phyloP scores from a whole-genome alignment of 108 stramenopile genomes.

The Asterionellopsis glacialis region DNA sequence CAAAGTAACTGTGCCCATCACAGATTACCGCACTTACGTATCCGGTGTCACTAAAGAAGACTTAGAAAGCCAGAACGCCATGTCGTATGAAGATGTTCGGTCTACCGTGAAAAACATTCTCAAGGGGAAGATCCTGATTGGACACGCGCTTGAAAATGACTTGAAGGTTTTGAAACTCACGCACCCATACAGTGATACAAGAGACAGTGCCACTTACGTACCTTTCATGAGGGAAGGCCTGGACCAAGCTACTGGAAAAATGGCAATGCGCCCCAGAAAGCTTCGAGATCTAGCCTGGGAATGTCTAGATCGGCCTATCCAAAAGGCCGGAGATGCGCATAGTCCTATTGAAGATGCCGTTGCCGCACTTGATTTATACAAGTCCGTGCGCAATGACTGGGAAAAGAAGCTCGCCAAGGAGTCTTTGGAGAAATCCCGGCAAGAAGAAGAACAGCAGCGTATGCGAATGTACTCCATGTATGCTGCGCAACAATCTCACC shows the following conservation, averaged over 20 bases:
- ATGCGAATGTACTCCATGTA: too few relatives aligned
- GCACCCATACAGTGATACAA: slow-evolving; percentile 74
- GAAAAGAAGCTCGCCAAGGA: slow-evolving; percentile 33
- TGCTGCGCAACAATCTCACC: too few relatives aligned
- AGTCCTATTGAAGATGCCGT: slow-evolving; percentile 72
- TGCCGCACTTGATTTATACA: slow-evolving; percentile 79
- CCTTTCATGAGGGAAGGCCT: slow-evolving; percentile 61
- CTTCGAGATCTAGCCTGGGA: slow-evolving; percentile 71
- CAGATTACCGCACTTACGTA: slow-evolving; percentile 82
- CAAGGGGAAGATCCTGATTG: slow-evolving; percentile 79
- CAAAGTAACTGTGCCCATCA: slow-evolving; percentile 67
- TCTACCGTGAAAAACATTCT: slow-evolving; percentile 50
- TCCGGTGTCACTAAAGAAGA: slow-evolving; percentile 63
- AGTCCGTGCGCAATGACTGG: slow-evolving; percentile 61
- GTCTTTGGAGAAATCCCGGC: background rate
- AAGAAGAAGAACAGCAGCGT: too few relatives aligned
- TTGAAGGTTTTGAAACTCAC: slow-evolving; percentile 63
- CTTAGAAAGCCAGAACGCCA: slow-evolving; percentile 13
- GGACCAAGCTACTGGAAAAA: slow-evolving; percentile 13
- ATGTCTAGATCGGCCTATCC: slow-evolving; percentile 55
- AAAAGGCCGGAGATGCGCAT: slow-evolving; percentile 52
- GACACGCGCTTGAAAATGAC: slow-evolving; percentile 92
- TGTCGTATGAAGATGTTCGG: slow-evolving; percentile 60
- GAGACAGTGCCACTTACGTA: slow-evolving; percentile 88
- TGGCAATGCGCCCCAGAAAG: slow-evolving; percentile 50